Base-by-base conservation (phyloP, 2,329 filamentous ascomycete genomes). In the Aspergillus flavus region DNA sequence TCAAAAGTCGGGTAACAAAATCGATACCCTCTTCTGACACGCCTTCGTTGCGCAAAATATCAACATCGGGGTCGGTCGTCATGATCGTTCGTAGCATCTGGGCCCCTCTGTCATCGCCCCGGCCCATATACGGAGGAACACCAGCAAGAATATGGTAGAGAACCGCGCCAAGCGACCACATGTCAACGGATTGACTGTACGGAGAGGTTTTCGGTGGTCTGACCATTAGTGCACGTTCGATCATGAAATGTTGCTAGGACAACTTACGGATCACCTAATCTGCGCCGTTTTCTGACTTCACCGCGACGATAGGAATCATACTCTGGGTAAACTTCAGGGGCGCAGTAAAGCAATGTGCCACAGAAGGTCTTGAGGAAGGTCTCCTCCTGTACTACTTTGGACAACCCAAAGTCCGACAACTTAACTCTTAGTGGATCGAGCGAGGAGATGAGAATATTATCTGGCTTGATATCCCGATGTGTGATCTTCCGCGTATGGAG, bases 381-480 rank as follows among this genome's bases (percentile, higher is more conserved):
- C 71, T 96, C 91, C 68, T 92, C 92, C 65, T 93, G 91, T 53
- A 97, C 89, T 76, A 96, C 94, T 76, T 99, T 99, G 2, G 95
- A 98, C 5, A 99, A 81, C 3, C 95, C 95, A 80, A 99, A 99
- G 75, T 99, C 95, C 0, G 95, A 97, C 16, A 99, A 83, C 78
- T 99, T 98, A 70, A 98, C 90, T 16, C 87, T 83, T 56, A 97
- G 86, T 0, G 94, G 93, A 6, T 89, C 82, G 11, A 87, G 76
- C 0, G 88, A 89, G 12, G 89, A 84, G 68, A 98, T 91, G 46
- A 99, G 84, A 64, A 99, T 97, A 73, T 99, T 99, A 82, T 99
- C 95, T 0, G 95, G 95, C 75, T 99, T 99, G 73, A 99, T 93
- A 77, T 99, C 95, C n/a, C 95, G 91, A 79, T 99, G 95, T 0